Percentiles rank a stretch among this genome's conserved stretches.
phyloP scores from a whole-genome alignment of 148 eudicot genomes.

The Polygonum maritimum region DNA sequence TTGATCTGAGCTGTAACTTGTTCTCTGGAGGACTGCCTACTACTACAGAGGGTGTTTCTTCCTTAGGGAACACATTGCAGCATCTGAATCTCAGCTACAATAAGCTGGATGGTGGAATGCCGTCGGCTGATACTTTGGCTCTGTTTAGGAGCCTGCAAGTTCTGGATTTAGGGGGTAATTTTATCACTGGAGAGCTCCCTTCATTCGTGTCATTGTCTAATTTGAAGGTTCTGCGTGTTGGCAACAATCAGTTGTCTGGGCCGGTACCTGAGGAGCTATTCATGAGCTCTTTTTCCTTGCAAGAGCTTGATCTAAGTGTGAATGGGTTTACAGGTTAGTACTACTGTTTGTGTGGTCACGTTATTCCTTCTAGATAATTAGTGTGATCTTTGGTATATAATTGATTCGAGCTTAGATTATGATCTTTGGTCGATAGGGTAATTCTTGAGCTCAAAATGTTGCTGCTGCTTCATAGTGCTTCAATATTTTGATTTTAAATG shows the following conservation, averaged over 20 bases:
- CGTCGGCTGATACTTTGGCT: slow-evolving; percentile 29
- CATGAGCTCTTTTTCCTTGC: slow-evolving; percentile 41
- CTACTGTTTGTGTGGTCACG: neutral
- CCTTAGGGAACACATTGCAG: slow-evolving; percentile 54
- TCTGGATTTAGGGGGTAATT: slow-evolving; percentile 72
- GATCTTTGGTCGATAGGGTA: neutral
- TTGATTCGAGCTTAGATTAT: neutral
- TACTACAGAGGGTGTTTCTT: slow-evolving; percentile 31
- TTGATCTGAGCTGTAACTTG: slow-evolving; percentile 70
- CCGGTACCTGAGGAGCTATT: slow-evolving; percentile 48
- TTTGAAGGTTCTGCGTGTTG: slow-evolving; percentile 55
- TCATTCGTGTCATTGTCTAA: slow-evolving; percentile 39
- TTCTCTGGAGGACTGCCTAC: slow-evolving; percentile 48
- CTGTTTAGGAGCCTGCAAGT: slow-evolving; percentile 63
- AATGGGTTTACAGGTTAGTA: slow-evolving; percentile 81
- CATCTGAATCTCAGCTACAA: slow-evolving; percentile 63
- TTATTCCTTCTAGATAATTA: neutral
- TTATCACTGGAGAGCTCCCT: slow-evolving; percentile 59
- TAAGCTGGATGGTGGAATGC: slow-evolving; percentile 46
- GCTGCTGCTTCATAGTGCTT: neutral
- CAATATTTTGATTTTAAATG: neutral
- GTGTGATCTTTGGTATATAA: neutral
- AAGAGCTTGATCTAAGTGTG: slow-evolving; percentile 75
- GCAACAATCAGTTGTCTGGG: slow-evolving; percentile 57
- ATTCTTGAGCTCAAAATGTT: neutral